Base-by-base conservation (phyloP, 176 grass and related monocot species). In the Saccharum spontaneum region DNA sequence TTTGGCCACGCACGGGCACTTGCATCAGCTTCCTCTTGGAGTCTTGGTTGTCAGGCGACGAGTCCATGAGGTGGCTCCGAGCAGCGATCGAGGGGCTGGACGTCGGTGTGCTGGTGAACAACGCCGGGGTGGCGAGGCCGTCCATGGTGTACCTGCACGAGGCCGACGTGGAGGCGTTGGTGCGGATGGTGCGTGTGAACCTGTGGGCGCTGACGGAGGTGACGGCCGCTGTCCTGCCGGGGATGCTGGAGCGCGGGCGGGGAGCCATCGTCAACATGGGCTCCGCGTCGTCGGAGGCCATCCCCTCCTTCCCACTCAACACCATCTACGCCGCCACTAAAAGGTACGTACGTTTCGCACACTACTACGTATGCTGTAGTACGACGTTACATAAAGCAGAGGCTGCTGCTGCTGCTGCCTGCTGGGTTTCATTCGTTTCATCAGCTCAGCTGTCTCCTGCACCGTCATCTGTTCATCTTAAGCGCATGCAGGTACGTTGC, bases 91-190 rank as follows among this genome's bases (percentile, higher is more conserved):
- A 41, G 1, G 86, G 67, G 23, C 55, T 89, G 12, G 89, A 94
- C 65, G 80, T 94, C 11, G 89, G 87, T 3, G 4, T 94, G 69
- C 55, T 94, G 77, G 92, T 91, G 43, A 94, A 94, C 83, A 91
- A 91, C 67, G 92, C 92, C 31, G 82, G 91, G 1, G 36, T 86
- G 63, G 46, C 30, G 22, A 48, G 60, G 45, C 88, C 88, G 7
- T 4, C 16, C 24, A 3, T 71, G 12, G 40, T 22, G 41, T 84
- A 38, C 79, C 77, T 91, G 17, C 88, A 90, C 66, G 91, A 93
- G 65, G 75, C 71, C 34, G 86, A 85, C 55, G 86, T 36, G 36
- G 91, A 90, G 59, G 57, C 79, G 15, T 78, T 75, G 70, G 6
- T 48, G 70, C 44, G 70, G 70, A 73, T 73, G 70, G 7, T 48